phyloP scores from a whole-genome alignment of 1,284 basidiomycete genomes.

The Singerocomus inundabilis region DNA sequence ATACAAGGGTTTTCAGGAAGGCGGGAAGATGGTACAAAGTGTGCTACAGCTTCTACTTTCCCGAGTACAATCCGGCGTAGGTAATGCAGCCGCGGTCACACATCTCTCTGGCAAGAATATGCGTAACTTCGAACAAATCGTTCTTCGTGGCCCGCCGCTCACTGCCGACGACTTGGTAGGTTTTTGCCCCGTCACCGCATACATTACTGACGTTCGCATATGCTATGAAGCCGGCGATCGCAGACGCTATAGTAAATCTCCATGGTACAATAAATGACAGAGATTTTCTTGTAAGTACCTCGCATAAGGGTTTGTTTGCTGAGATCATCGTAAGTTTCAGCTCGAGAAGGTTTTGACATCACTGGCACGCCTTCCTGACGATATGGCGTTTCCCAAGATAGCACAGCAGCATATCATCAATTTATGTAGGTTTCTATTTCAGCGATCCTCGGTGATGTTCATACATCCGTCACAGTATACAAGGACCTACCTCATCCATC shows the following conservation, averaged over 20 bases:
- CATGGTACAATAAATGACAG: constrained; percentile 57
- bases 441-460: neutral
- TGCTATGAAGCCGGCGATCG: constrained; percentile 42
- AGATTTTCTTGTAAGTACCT: constrained; percentile 45
- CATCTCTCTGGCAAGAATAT: constrained; percentile 6
- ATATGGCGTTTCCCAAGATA: constrained; percentile 35
- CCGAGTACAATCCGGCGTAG: constrained; percentile 9
- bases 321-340: constrained; percentile 31
- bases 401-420: constrained; percentile 49
- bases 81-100: neutral
- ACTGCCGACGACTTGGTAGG: constrained; percentile 22
- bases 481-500: constrained; percentile 72
- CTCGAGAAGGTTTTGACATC: constrained; percentile 53
- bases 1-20: neutral
- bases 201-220: neutral
- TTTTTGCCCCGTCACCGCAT: neutral
- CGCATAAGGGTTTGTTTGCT: neutral
- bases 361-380: constrained; percentile 50
- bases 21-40: neutral
- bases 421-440: constrained; percentile 41
- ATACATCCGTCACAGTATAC: constrained; percentile 35
- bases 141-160: constrained; percentile 22
- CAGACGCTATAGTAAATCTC: constrained; percentile 48
- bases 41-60: constrained; percentile 17
- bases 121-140: constrained; percentile 24